Conservation (phyloP, 129 eudicot genomes). For the Tagetes erecta region DNA sequence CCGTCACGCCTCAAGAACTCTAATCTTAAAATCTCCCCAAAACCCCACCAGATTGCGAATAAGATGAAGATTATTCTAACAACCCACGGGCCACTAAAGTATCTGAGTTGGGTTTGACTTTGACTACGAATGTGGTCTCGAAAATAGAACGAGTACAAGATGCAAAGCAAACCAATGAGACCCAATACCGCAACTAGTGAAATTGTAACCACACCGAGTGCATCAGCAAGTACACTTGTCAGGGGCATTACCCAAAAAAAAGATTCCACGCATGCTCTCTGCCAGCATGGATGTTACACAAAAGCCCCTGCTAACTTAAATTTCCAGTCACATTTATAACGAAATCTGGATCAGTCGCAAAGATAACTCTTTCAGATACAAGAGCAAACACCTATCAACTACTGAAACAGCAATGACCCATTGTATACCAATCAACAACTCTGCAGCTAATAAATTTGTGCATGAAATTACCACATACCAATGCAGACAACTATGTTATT, state of each 20-base stretch:
- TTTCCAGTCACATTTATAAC: constrained; percentile 33
- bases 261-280: constrained; percentile 94
- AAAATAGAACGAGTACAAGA: constrained; percentile 68
- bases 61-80: constrained; percentile 61
- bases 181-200: constrained; percentile 59
- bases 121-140: constrained; percentile 61
- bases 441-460: background rate
- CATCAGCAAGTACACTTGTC: constrained; percentile 87
- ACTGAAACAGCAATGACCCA: constrained; percentile 19
- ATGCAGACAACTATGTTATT: constrained; percentile 15
- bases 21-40: constrained; percentile 72
- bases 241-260: constrained; percentile 95
- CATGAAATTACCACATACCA: constrained; percentile 5
- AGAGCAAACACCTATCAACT: constrained; percentile 14
- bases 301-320: constrained; percentile 37
- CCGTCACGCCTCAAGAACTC: constrained; percentile 68
- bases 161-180: constrained; percentile 68
- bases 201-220: constrained; percentile 97
- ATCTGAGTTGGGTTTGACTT: constrained; percentile 53
- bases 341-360: constrained; percentile 6
- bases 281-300: constrained; percentile 73
- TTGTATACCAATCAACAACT: constrained; percentile 8
- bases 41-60: constrained; percentile 79
- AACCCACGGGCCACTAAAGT: constrained; percentile 93
- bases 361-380: constrained; percentile 13